A percentile compares a stretch with the other conserved stretches of the same genome.
Evolutionary conservation across 139 green algal species (phyloP).

Genomic region (Pycnococcus provasolii): DNA sequence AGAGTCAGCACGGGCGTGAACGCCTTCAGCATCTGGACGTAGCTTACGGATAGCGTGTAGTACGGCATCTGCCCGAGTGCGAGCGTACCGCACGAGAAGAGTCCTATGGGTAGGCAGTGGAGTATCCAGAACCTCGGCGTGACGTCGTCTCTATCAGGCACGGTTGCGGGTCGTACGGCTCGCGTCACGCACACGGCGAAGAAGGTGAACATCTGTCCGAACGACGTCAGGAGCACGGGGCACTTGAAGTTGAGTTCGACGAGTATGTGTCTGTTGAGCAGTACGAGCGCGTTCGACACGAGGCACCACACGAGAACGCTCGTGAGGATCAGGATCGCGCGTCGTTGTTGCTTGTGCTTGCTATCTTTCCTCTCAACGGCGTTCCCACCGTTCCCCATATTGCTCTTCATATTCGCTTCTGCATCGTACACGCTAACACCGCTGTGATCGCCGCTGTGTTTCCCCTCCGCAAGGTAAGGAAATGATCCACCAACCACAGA

Average conservation of each 20-base stretch:
- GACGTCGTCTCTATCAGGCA: neutral
- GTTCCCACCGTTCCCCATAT: no score
- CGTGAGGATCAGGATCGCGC: no score
- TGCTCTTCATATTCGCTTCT: no score
- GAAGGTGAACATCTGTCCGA: neutral
- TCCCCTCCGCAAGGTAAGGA: no score
- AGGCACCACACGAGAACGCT: no score
- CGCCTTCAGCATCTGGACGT: conserved; percentile 1
- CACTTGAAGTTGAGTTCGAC: neutral
- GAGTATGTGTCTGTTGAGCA: neutral
- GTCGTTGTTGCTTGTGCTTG: no score
- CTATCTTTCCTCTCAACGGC: no score
- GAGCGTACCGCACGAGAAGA: neutral
- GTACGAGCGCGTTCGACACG: conserved; percentile 16
- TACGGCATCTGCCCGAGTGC: neutral
- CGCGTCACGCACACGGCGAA: neutral
- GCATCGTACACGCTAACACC: no score
- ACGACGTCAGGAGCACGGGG: neutral
- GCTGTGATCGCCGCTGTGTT: no score
- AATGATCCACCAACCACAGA: no score
- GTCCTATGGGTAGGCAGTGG: neutral
- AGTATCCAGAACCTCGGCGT: neutral
- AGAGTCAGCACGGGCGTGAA: neutral
- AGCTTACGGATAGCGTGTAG: neutral
- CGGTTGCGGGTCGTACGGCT: no score